A percentile compares a stretch with the other conserved stretches of the same genome.
Evolutionary conservation across 1,284 basidiomycete species (phyloP).

Genomic region (Cryptococcus jaspeensis): DNA sequence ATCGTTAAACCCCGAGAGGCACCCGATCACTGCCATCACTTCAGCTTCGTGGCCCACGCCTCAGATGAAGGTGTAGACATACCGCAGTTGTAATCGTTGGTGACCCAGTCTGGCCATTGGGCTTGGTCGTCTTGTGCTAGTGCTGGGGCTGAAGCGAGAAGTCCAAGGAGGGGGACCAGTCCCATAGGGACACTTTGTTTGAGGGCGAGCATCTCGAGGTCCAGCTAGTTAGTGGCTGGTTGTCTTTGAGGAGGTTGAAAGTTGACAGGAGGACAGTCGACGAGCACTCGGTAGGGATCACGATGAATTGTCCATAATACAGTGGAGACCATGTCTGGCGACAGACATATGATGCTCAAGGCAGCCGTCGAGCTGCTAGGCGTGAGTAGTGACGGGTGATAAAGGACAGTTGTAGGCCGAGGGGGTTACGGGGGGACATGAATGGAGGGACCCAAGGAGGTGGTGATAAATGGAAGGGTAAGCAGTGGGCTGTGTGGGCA

Average conservation of each 20-base stretch:
- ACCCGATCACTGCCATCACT: constrained; percentile 18
- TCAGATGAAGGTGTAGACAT: constrained; percentile 5
- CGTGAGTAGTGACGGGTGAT: too few relatives aligned
- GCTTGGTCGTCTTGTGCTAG: neutral
- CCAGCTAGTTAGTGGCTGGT: too few relatives aligned
- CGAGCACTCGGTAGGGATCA: neutral
- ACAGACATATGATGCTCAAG: too few relatives aligned
- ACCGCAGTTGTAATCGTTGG: constrained; percentile 35
- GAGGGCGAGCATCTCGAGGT: neutral
- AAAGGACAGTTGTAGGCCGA: too few relatives aligned
- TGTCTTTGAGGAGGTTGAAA: too few relatives aligned
- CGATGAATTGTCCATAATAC: too few relatives aligned
- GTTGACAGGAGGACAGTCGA: neutral
- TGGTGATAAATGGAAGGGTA: too few relatives aligned
- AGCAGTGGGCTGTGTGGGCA: too few relatives aligned
- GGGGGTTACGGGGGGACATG: too few relatives aligned
- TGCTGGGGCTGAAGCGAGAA: neutral
- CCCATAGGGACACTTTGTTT: neutral
- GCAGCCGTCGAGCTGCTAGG: neutral
- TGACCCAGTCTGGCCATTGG: constrained; percentile 25
- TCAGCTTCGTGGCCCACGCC: neutral
- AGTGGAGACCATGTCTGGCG: neutral
- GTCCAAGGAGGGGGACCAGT: neutral
- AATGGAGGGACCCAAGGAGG: too few relatives aligned
- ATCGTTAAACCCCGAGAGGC: constrained; percentile 22